Base-by-base conservation (phyloP, 2,329 filamentous ascomycete species). In the Cephalotrichum gorgonifer region DNA sequence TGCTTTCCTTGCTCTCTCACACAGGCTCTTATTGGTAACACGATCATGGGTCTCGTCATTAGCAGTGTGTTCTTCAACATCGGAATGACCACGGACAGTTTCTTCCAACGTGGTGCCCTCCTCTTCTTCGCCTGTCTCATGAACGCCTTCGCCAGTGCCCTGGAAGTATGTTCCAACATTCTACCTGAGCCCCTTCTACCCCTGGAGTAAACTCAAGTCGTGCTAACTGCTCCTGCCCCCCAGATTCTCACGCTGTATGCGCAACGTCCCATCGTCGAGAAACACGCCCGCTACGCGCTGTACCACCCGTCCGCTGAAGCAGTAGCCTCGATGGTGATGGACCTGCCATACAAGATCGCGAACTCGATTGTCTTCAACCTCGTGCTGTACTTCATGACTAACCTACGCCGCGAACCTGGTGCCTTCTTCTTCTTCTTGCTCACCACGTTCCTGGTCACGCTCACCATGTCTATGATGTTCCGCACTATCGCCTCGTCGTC, bases 281-380 rank as follows among this genome's bases (percentile, higher is more conserved):
- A 95, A 63, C 90, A 96, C 57, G 70, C 76, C 50, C 81, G 85
- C 51, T 95, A 95, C 62, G 88, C 89, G 17, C 74, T 95, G 17
- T 95, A 95, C 58, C 90, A 95, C 59, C 88, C 90, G 0, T 89
- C 85, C 9, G 85, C 88, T 15, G 89, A 96, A 72, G 87, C 88
- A n/a, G 75, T 88, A 51, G 81, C 86, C 0, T 93, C 86, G 9
- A 93, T 95, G 84, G 66, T 95, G 27, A 85, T 79, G 53, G 90
- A 96, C 57, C 68, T 95, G 66, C 90, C 90, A 0, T 88, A 88
- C 65, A 95, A 93, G 64, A 65, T 94, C 8, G 33, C 66, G n/a
- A 90, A 90, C 57, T 68, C 79, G 1, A 74, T 94, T 54, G 67
- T 78, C 4, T 95, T 94, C 73, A 94, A 95, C 61, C 47, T 90